Percentiles rank a stretch among this genome's conserved stretches.
These are phyloP conservation scores for Adansonia digitata DNA, from an alignment of 345 rosid species.

Conservation along the genomic window DNA sequence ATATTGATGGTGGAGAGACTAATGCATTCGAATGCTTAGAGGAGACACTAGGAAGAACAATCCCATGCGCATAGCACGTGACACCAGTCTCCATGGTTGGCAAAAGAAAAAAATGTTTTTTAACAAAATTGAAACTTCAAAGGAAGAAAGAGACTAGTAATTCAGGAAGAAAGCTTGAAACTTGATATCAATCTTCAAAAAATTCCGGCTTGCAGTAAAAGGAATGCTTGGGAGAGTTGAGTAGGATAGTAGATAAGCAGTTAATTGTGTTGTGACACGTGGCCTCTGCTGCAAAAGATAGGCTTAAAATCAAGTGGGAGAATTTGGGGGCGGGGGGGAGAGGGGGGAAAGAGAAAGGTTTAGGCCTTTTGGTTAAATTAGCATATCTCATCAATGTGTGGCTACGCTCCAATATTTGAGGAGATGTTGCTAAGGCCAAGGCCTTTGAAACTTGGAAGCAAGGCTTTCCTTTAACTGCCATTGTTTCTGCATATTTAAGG, in stretches of 20 bases:
- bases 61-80: constrained; percentile 62
- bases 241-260: constrained; percentile 38
- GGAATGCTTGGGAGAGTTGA: not conserved
- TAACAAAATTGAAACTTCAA: not conserved
- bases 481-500: not conserved
- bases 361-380: too few species aligned
- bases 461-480: not conserved
- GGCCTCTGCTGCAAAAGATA: too few species aligned
- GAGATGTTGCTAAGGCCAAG: constrained; percentile 13
- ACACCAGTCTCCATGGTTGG: constrained; percentile 64
- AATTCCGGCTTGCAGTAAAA: not conserved
- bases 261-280: constrained; percentile 30
- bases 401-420: constrained; percentile 21
- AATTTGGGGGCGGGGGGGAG: not conserved
- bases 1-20: constrained; percentile 49
- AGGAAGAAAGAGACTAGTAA: too few species aligned
- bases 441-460: not conserved
- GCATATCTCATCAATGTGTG: constrained; percentile 39
- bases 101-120: not conserved
- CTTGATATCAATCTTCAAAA: constrained; percentile 1
- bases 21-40: constrained; percentile 65
- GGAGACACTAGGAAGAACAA: constrained; percentile 55
- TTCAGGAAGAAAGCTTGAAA: too few species aligned
- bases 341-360: too few species aligned
- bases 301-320: constrained; percentile 18